These are phyloP conservation scores for Dactylella cylindrospora DNA, from an alignment of 2,329 filamentous ascomycete genomes.

Conservation along the genomic window DNA sequence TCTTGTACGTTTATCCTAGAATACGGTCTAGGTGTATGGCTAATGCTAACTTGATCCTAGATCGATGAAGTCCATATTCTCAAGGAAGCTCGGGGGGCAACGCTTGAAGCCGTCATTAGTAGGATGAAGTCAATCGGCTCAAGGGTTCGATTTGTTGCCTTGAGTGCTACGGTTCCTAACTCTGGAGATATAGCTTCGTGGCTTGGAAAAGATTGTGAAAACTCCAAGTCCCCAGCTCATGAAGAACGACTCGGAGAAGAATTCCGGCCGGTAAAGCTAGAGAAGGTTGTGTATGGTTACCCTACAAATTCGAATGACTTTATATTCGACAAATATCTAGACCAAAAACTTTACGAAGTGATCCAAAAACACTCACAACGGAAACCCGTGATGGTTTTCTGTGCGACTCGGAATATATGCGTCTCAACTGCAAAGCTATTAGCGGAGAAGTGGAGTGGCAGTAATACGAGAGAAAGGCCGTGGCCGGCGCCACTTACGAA, in stretches of 20 bases:
- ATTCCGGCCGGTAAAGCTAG: constrained; percentile 73
- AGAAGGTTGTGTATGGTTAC: constrained; percentile 76
- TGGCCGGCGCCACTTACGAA: constrained; percentile 64
- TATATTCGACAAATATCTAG: constrained; percentile 70
- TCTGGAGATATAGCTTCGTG: constrained; percentile 76
- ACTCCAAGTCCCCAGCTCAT: constrained; percentile 64
- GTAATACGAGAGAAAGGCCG: constrained; percentile 57
- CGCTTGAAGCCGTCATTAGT: constrained; percentile 73
- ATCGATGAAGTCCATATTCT: constrained; percentile 88
- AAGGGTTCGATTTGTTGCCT: constrained; percentile 73
- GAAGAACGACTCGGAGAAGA: constrained; percentile 74
- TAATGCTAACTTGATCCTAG: constrained; percentile 6
- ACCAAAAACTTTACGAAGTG: constrained; percentile 64
- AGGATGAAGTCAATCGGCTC: constrained; percentile 80
- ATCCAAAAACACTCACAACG: constrained; percentile 65
- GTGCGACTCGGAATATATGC: constrained; percentile 72
- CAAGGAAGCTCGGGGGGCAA: constrained; percentile 75
- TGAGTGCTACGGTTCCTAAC: constrained; percentile 83
- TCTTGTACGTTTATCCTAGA: constrained; percentile 53
- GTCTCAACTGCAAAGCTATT: constrained; percentile 68
- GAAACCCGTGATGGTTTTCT: constrained; percentile 83
- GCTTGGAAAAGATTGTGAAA: constrained; percentile 68
- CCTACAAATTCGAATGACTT: constrained; percentile 68
- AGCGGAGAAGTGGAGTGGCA: constrained; percentile 65
- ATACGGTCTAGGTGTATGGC: not conserved